These are phyloP conservation scores for Pterocarpus macrocarpus DNA, from an alignment of 306 rosid species.

Conservation along the genomic window DNA sequence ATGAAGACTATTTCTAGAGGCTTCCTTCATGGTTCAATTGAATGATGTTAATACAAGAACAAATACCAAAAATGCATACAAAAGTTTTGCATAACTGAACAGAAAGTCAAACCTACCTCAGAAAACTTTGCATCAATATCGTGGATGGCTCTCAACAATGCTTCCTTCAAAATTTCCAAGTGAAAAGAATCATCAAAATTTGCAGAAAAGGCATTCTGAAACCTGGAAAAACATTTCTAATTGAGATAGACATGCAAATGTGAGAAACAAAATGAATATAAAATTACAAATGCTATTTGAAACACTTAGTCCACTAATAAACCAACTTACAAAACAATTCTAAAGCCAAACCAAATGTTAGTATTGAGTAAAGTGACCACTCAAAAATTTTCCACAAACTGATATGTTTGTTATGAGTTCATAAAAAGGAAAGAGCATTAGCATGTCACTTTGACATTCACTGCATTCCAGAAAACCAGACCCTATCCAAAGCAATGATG, in stretches of 20 bases:
- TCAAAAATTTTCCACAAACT: constrained; percentile 12
- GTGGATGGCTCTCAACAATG: constrained; percentile 83
- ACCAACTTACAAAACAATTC: constrained; percentile 18
- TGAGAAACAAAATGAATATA: constrained; percentile 27
- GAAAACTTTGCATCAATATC: constrained; percentile 90
- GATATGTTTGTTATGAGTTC: constrained; percentile 1
- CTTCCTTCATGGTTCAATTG: constrained; percentile 78
- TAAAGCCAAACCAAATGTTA: constrained; percentile 28
- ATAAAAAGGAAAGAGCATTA: constrained; percentile 10
- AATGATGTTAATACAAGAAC: constrained; percentile 55
- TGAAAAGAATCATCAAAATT: constrained; percentile 75
- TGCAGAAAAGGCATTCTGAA: constrained; percentile 65
- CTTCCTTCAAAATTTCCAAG: constrained; percentile 95
- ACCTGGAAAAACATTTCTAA: constrained; percentile 63
- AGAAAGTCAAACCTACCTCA: constrained; percentile 62
- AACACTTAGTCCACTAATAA: constrained; percentile 12
- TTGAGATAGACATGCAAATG: constrained; percentile 33
- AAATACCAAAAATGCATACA: neutral
- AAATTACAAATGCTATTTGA: constrained; percentile 5
- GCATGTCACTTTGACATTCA: constrained; percentile 33
- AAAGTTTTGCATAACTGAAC: constrained; percentile 43
- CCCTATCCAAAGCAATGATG: neutral
- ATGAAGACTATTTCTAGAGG: constrained; percentile 64
- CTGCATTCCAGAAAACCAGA: neutral
- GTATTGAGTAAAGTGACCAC: constrained; percentile 4